Conservation (phyloP, 164 flowering plant genomes). For the Sedum album region DNA sequence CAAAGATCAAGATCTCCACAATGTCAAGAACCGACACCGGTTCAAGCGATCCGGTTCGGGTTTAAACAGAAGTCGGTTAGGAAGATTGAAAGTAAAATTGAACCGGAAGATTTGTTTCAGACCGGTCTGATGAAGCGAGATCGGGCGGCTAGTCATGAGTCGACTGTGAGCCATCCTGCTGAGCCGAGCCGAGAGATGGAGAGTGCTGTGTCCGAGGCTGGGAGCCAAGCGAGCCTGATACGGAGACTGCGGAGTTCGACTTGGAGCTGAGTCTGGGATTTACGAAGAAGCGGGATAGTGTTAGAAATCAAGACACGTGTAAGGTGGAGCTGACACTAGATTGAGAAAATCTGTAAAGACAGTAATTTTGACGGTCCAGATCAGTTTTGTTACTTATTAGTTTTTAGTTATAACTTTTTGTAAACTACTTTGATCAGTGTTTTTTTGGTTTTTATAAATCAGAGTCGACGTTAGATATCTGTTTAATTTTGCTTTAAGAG, state of each 20-base stretch:
- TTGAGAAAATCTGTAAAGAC: background rate
- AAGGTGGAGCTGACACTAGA: conserved; percentile 29
- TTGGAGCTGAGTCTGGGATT: conserved; percentile 71
- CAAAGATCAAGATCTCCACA: conserved; percentile 37
- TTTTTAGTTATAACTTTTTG: too few relatives aligned
- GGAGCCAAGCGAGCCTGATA: conserved; percentile 25
- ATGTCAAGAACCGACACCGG: conserved; percentile 39
- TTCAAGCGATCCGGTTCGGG: conserved; percentile 42
- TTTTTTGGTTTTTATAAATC: too few relatives aligned
- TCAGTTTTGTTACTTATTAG: background rate
- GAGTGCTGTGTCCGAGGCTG: conserved; percentile 39
- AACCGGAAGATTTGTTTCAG: conserved; percentile 1
- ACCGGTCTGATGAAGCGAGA: too few relatives aligned
- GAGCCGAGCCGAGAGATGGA: conserved; percentile 45
- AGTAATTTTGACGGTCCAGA: conserved; percentile 38
- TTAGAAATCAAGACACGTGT: conserved; percentile 22
- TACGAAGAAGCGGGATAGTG: conserved; percentile 18
- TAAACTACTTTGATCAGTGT: background rate
- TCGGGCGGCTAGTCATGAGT: conserved; percentile 55
- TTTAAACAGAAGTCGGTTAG: conserved; percentile 19
- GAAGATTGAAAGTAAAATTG: conserved; percentile 3
- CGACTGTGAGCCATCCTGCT: conserved; percentile 58
- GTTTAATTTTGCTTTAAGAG: too few relatives aligned
- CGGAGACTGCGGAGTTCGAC: conserved; percentile 33
- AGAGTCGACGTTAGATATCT: too few relatives aligned